A percentile compares a stretch with the other conserved stretches of the same genome.
Conservation (phyloP, 2,329 filamentous ascomycete genomes). For the Colletotrichum cordylinicola region DNA sequence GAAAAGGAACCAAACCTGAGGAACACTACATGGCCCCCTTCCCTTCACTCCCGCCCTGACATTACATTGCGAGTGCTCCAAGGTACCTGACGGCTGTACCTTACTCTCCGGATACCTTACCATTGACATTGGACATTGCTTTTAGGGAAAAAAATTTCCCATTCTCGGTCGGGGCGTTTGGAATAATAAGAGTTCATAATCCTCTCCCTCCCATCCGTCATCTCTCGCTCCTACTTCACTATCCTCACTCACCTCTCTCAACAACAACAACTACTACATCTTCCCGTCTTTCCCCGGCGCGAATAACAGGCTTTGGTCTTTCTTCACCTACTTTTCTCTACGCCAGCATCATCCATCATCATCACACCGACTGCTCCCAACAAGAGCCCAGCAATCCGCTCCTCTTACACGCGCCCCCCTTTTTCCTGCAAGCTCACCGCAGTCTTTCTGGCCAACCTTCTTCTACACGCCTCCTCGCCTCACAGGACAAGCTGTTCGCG, state of each 20-base stretch:
- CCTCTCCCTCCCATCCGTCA: conserved; percentile 19
- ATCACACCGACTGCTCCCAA: background rate
- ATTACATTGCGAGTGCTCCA: conserved; percentile 10
- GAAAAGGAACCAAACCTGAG: conserved; percentile 23
- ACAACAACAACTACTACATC: background rate
- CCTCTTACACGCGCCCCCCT: conserved; percentile 7
- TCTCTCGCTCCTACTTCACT: background rate
- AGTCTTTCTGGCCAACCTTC: background rate
- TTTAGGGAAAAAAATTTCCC: conserved; percentile 19
- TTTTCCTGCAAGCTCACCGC: conserved; percentile 18
- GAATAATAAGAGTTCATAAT: conserved; percentile 18
- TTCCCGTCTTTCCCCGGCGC: background rate
- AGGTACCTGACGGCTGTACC: background rate
- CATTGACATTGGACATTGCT: conserved; percentile 8
- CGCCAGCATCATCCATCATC: background rate
- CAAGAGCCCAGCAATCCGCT: background rate
- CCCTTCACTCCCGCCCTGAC: conserved; percentile 20
- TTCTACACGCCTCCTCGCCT: background rate
- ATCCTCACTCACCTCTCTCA: conserved; percentile 9
- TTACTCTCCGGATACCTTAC: background rate
- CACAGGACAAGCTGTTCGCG: background rate
- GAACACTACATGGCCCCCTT: conserved; percentile 20
- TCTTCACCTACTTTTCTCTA: background rate
- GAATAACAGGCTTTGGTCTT: background rate
- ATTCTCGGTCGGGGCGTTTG: conserved; percentile 17